Evolutionary conservation across 345 rosid species (phyloP), one percentile per base, ranked within the genome.

Genomic region (Noccaea caerulescens): DNA sequence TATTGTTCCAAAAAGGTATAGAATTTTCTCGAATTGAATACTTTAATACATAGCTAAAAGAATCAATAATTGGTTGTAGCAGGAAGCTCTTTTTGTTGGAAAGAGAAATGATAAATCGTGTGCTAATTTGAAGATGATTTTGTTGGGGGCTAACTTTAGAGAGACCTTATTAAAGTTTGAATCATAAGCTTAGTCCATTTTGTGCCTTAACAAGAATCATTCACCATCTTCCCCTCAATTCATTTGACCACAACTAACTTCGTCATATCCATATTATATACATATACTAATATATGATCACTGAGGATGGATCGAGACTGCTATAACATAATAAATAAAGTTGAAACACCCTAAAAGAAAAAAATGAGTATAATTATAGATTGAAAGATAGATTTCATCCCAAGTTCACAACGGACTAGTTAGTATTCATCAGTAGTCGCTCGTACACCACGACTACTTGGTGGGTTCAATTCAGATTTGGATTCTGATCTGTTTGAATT

Each of bases 111-210:
- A 71, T 77, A 63, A 56, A 56, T 52, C 68, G 72, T 75, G 72
- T 73, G 77, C 79, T 69, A 58, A 69, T 73, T 77, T 44, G 69
- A 66, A 63, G 79, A 76, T 76, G 79, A 76, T 76, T 76, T 76
- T 69, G 79, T 76, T 76, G 79, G 79, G 76, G 72, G 61, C 32
- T 77, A 68, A 51, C 77, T 73, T 73, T 76, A 49, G 80, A 66
- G 52, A 60, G 72, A 71, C 76, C 73, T 59, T 70, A 73, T 55
- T 65, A 70, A 46, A 66, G 71, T 76, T 55, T 39, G 52, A 76
- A 76, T 72, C 76, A 77, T 80, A 64, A 50, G 49, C 30, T 60
- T 72, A 64, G 63, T 39, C 16, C 54, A 67, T 69, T 32, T 51
- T 43, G 76, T 68, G 66, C 74, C 65, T 75, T 56, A 68, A 68